Base-by-base conservation (phyloP, 495 filamentous ascomycete species). In the Aspergillus bertholletiae region DNA sequence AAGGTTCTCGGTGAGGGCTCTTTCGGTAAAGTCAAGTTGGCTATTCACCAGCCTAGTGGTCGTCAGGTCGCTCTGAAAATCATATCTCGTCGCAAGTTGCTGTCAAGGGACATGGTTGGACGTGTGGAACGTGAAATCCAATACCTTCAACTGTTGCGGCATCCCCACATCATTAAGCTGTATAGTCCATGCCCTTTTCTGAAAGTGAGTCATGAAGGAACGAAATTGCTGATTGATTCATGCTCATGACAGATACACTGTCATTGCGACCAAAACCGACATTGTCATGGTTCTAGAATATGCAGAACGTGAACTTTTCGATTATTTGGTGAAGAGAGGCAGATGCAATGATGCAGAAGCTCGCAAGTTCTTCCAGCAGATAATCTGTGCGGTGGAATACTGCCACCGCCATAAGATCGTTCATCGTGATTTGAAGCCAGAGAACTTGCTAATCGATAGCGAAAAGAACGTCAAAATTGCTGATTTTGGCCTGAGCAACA, bases 281-380 rank as follows among this genome's bases (percentile, higher is more conserved):
- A 97, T 98, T 71, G 92, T 97, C 67, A 98, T 98, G 94, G 94
- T 98, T 15, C 83, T 98, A 51, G 94, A 98, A 73, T 98, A 92
- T 71, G 94, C 94, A 40, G 94, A 94, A 49, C 90, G 89, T 35
- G 94, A 98, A 72, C 78, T 98, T 23, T 98, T 98, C 76, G 93
- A 98, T 67, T 97, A 97, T 66, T 89, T 98, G 26, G 94, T 98
- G 53, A 82, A 87, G 62, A 80, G 95, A 58, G 95, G 94, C 46
- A 88, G 86, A 70, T 90, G 97, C 80, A 78, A 85, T 35, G 94
- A 98, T 70, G 83, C 88, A 55, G 85, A 92, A 60, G 94, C 95
- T 39, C 84, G 94, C 45, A 88, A 92, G 60, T 97, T 98, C 74
- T 98, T 98, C 72, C 94, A 98, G 68, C 94, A 98, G 71, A 98